Base-by-base conservation (phyloP, 805 yeast species). In the Saccharomycopsis malanga region DNA sequence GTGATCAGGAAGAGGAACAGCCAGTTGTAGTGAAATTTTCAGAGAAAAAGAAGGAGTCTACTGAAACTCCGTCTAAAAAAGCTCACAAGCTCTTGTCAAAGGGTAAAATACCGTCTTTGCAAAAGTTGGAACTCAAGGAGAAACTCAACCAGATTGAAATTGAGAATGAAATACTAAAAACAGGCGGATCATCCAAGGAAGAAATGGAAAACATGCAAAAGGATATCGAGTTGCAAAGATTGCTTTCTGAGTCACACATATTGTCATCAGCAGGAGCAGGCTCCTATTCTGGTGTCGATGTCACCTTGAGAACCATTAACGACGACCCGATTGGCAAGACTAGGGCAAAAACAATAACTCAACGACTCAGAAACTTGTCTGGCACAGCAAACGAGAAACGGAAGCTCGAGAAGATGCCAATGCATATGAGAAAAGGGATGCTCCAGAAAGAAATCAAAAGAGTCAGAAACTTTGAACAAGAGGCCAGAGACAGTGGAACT, bases 401-500 rank as follows among this genome's bases (percentile, higher is more conserved):
- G 18, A 75, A 67, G 45, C 62, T 82, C 30, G 93, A 85, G 55
- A 84, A 80, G 44, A 86, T 87, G 77, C 96, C 98, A 18, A 89
- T 93, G 88, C 62, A 75, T 17, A 78, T 87, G 70, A 74, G 97
- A 47, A 85, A 84, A 59, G 96, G 96, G 2, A 83, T 89, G 81
- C 68, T 86, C 22, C 65, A 70, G 30, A 72, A 79, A 39, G 74
- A 81, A 39, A 64, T 73, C 30, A 61, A 66, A 18, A 74, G 78
- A 53, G 74, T 77, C 17, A 60, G 66, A 21, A 74, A 74, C 56
- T 77, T 71, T 58, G 95, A 86, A 61, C 68, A 72, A 44, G 88
- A 86, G 43, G 97, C 98, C 5, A 74, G 70, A 52, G 91, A 91
- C 17, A 95, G 94, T 4, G 98, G 98, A 12, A 85, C 91, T 46